These are phyloP conservation scores for Populus trichocarpa DNA, from an alignment of 441 rosid genomes.

Conservation along the genomic window DNA sequence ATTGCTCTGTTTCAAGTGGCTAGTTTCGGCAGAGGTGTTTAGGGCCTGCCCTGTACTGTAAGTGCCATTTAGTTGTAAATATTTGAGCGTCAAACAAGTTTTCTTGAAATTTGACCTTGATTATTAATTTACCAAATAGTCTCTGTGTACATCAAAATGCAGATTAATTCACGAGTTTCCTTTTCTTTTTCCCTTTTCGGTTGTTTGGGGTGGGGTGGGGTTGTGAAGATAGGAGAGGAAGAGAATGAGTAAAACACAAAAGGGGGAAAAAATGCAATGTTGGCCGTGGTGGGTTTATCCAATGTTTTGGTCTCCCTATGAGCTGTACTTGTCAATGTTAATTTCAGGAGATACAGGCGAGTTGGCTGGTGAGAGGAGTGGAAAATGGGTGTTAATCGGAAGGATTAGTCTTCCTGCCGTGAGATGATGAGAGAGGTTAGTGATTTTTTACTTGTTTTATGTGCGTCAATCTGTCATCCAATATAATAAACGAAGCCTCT, in stretches of 20 bases:
- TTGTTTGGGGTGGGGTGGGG: not conserved
- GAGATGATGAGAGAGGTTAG: not conserved
- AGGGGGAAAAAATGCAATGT: not conserved
- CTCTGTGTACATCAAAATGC: not conserved
- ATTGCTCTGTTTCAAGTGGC: too few species aligned
- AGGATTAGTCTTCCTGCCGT: not conserved
- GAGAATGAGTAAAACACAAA: not conserved
- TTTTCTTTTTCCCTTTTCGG: not conserved
- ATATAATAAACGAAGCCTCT: not conserved
- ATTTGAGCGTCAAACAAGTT: too few species aligned
- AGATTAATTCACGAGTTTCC: not conserved
- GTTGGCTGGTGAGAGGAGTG: not conserved
- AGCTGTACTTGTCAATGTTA: not conserved
- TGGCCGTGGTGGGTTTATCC: not conserved
- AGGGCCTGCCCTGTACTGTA: too few species aligned
- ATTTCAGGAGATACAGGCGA: not conserved
- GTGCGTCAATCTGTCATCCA: not conserved
- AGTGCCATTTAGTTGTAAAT: too few species aligned
- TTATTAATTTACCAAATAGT: not conserved
- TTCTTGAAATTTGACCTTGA: not conserved
- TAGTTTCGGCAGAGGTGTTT: too few species aligned
- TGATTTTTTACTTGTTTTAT: not conserved
- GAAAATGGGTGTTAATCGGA: not conserved
- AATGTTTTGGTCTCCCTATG: not conserved
- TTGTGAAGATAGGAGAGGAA: not conserved